phyloP scores from a whole-genome alignment of 257 asterid species.

The Fraxinus anomala region DNA sequence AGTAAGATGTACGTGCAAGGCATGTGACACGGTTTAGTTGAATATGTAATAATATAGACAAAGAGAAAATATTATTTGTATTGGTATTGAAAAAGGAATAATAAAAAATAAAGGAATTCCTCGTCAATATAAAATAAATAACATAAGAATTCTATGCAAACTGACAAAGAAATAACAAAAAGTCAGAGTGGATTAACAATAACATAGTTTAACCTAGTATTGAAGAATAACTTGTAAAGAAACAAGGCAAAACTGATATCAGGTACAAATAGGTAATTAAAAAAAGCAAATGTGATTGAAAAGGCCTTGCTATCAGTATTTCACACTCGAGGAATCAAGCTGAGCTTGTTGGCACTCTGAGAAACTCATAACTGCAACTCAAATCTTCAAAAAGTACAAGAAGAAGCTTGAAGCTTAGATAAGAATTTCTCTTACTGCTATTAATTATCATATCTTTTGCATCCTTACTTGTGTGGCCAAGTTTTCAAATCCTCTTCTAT shows the following conservation, averaged over 20 bases:
- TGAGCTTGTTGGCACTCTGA: slow-evolving; percentile 63
- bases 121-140: slow-evolving; percentile 11
- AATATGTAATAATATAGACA: too few relatives aligned
- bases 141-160: background rate
- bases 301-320: slow-evolving; percentile 70
- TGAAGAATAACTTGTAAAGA: slow-evolving; percentile 27
- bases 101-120: background rate
- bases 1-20: too few relatives aligned
- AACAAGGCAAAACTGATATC: slow-evolving; percentile 64
- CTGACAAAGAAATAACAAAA: background rate
- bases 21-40: too few relatives aligned
- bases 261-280: slow-evolving; percentile 70
- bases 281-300: slow-evolving; percentile 68
- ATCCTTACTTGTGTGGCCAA: slow-evolving; percentile 75
- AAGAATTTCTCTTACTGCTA: slow-evolving; percentile 13
- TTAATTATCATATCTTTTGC: slow-evolving; percentile 7
- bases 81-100: background rate
- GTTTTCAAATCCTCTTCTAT: slow-evolving; percentile 77
- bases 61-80: too few relatives aligned
- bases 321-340: slow-evolving; percentile 74
- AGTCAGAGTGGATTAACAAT: slow-evolving; percentile 1
- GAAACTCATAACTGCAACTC: slow-evolving; percentile 75
- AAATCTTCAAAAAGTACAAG: slow-evolving; percentile 53
- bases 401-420: slow-evolving; percentile 19
- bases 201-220: slow-evolving; percentile 22